Base-by-base conservation (phyloP, 345 rosid species). In the Pugionium dolabratum region DNA sequence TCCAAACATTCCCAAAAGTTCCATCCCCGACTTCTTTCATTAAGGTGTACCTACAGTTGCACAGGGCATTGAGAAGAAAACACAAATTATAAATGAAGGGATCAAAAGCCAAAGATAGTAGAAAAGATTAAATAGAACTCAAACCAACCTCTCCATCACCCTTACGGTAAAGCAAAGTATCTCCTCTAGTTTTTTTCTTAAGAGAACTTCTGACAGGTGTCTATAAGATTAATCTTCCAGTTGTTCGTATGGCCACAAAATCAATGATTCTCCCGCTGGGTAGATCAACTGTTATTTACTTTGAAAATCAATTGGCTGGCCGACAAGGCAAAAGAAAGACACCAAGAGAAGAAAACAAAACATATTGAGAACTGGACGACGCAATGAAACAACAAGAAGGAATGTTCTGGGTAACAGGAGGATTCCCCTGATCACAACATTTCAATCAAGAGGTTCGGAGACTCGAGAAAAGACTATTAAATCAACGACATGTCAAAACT, bases 21-120 rank as follows among this genome's bases (percentile, higher is more conserved):
- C 99, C 99, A 72, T 86, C 95, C 60, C 99, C 99, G 68, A 90
- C 92, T 79, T 90, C 96, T 83, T 84, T 88, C 54, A 83, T 82
- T 69, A 94, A 78, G 68, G 79, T 84, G 86, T 90, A 94, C 84
- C 98, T 93, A 76, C 53, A 52, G 25, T 52, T 25, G 55, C 48
- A 66, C 26, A 67, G 8, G 50, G 4, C 30, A 61, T 44, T 1
- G 44, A 40, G 8, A 61, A 54, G 52, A 7, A 54, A 45, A 52
- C 46, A 67, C 3, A 47, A 54, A 33, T 4, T 30, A 59, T 60
- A 26, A 40, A 37, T 26, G 7, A 28, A 26, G 44, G 4, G 32
- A 5, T 37, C 30, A 1, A 34, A 42, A 46, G 58, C 48, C 41
- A 60, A 39, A 44, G 25, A 30, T 41, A 4, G 61, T 18, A 66